Evolutionary conservation across 2,329 filamentous ascomycete species (phyloP).

Genomic region (Cercospora nicotianae): DNA sequence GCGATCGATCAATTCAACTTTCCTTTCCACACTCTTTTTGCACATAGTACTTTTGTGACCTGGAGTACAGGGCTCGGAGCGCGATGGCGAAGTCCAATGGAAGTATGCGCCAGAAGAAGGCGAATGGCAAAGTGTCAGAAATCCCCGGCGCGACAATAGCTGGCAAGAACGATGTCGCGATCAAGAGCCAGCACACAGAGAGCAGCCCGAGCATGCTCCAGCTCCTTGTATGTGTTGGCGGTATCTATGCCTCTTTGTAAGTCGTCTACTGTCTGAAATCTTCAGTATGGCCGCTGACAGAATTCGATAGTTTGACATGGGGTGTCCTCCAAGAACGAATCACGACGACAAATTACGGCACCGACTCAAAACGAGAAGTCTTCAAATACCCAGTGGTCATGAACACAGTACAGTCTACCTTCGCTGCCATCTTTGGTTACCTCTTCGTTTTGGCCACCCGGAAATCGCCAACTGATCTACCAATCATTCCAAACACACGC

Average conservation of each 20-base stretch:
- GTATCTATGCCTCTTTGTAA: constrained; percentile 97
- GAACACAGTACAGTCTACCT: constrained; percentile 90
- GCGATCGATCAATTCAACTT: background rate
- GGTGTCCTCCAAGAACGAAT: constrained; percentile 95
- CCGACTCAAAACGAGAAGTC: constrained; percentile 61
- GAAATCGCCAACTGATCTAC: constrained; percentile 46
- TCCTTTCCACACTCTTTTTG: background rate
- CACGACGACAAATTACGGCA: constrained; percentile 84
- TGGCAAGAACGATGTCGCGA: constrained; percentile 31
- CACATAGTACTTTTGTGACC: background rate
- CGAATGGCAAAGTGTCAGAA: constrained; percentile 30
- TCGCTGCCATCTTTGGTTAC: constrained; percentile 79
- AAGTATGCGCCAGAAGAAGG: constrained; percentile 29
- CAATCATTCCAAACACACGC: constrained; percentile 72
- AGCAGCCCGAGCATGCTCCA: constrained; percentile 52
- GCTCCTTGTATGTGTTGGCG: constrained; percentile 81
- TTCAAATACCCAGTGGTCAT: constrained; percentile 95
- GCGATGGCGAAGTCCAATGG: constrained; percentile 27
- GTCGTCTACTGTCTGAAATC: constrained; percentile 18
- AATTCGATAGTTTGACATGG: constrained; percentile 71
- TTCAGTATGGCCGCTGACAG: constrained; percentile 2
- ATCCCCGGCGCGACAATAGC: constrained; percentile 24
- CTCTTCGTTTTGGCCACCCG: constrained; percentile 70
- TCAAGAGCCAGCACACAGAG: constrained; percentile 23
- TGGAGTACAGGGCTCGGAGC: no score